A percentile compares a stretch with the other conserved stretches of the same genome.
Evolutionary conservation across 2,329 filamentous ascomycete genomes (phyloP).

Genomic region (Basipetospora sp.): DNA sequence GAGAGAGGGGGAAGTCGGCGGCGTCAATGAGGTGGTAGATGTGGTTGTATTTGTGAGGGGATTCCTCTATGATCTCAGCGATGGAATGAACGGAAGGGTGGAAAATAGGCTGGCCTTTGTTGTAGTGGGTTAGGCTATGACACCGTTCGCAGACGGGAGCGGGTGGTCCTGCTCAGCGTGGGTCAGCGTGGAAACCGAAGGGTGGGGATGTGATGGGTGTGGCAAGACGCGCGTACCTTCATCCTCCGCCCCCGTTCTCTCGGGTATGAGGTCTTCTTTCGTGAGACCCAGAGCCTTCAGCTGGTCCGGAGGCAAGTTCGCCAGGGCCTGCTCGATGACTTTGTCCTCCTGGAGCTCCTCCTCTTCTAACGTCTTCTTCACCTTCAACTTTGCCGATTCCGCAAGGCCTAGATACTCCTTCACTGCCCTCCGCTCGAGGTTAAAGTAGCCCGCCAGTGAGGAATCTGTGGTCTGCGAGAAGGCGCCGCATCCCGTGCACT

Average conservation of each 20-base stretch:
- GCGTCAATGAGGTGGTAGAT: conserved; percentile 92
- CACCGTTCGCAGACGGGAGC: conserved; percentile 72
- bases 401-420: conserved; percentile 29
- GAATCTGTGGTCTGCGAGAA: conserved; percentile 41
- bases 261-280: conserved; percentile 18
- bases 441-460: conserved; percentile 41
- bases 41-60: conserved; percentile 79
- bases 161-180: conserved; percentile 13
- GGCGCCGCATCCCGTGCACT: conserved; percentile 51
- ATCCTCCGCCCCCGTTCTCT: conserved; percentile 7
- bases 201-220: too few species aligned
- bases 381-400: conserved; percentile 10
- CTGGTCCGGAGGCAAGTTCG: conserved; percentile 24
- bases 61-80: conserved; percentile 71
- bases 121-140: conserved; percentile 66
- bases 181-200: too few species aligned
- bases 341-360: conserved; percentile 28
- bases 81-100: conserved; percentile 73
- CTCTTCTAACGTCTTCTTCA: conserved; percentile 17
- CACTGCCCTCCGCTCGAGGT: conserved; percentile 35
- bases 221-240: too few species aligned
- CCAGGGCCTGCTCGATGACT: conserved; percentile 32
- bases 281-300: conserved; percentile 30
- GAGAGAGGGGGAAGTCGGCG: conserved; percentile 89
- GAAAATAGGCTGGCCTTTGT: conserved; percentile 51